These are phyloP conservation scores for Marvania coccoides DNA, from an alignment of 139 green algal genomes.

Conservation along the genomic window DNA sequence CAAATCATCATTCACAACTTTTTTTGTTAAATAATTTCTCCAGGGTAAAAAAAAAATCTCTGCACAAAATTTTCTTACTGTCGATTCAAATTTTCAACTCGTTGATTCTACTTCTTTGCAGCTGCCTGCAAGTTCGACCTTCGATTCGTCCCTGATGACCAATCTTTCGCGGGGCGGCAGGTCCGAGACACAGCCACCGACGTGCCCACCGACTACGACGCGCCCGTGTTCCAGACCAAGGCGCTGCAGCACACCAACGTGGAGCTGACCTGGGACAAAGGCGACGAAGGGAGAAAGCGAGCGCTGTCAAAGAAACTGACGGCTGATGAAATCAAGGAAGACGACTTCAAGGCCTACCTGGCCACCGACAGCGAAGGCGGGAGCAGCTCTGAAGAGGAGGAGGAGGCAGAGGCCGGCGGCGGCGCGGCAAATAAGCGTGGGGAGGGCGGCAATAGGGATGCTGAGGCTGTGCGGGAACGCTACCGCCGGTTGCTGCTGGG, in stretches of 20 bases:
- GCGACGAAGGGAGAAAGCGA: constrained; percentile 61
- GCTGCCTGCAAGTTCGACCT: constrained; percentile 75
- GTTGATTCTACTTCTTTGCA: background rate
- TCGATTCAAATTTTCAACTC: background rate
- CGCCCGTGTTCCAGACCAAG: constrained; percentile 64
- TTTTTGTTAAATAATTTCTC: background rate
- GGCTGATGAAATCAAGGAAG: constrained; percentile 77
- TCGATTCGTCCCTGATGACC: constrained; percentile 81
- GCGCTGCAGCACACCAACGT: constrained; percentile 87
- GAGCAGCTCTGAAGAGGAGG: constrained; percentile 14
- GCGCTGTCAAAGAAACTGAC: constrained; percentile 45
- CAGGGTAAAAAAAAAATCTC: too few species aligned
- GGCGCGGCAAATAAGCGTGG: background rate
- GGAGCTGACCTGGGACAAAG: constrained; percentile 88
- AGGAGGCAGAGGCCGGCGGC: constrained; percentile 27
- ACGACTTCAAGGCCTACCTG: constrained; percentile 83
- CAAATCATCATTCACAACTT: background rate
- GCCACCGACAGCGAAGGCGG: constrained; percentile 24
- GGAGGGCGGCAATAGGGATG: constrained; percentile 5
- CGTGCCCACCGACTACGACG: constrained; percentile 66
- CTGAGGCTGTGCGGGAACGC: constrained; percentile 32
- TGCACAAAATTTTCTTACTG: too few species aligned
- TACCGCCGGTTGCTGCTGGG: constrained; percentile 44
- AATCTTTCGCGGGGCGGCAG: constrained; percentile 55
- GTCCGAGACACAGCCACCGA: constrained; percentile 48